A percentile compares a stretch with the other conserved stretches of the same genome.
Evolutionary conservation across 2,329 filamentous ascomycete genomes (phyloP).

Genomic region (Diaporthe amygdali): DNA sequence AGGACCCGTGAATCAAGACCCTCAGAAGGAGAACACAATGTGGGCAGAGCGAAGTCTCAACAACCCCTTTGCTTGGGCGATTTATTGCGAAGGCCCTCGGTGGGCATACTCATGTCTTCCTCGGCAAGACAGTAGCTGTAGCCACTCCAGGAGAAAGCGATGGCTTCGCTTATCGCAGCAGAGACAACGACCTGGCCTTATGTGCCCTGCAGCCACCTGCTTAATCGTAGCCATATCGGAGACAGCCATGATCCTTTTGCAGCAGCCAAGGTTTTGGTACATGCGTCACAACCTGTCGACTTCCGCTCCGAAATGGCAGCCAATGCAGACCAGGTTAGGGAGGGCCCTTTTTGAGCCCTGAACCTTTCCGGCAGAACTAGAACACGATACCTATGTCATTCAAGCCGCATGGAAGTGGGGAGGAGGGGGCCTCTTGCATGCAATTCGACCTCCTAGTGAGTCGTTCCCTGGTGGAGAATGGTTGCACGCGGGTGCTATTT

Average conservation of each 20-base stretch:
- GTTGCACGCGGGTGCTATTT: constrained; percentile 23
- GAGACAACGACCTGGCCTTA: not conserved
- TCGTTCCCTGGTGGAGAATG: not conserved
- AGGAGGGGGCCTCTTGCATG: not conserved
- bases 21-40: not conserved
- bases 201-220: not conserved
- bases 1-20: not conserved
- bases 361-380: not conserved
- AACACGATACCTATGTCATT: not conserved
- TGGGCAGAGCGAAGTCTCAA: not conserved
- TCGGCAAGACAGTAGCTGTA: constrained; percentile 16
- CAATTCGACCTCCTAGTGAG: not conserved
- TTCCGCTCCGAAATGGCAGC: not conserved
- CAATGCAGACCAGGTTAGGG: not conserved
- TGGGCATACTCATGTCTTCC: not conserved
- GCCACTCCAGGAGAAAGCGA: constrained; percentile 4
- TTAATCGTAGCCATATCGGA: constrained; percentile 3
- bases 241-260: not conserved
- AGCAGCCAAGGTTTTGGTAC: not conserved
- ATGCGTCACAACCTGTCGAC: not conserved
- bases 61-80: not conserved
- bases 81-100: not conserved
- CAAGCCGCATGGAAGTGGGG: not conserved
- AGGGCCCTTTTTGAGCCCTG: too few relatives aligned
- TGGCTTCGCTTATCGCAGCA: constrained; percentile 19